Conservation (phyloP, 78 protist genomes). For the Dictyostelium intermedium region DNA sequence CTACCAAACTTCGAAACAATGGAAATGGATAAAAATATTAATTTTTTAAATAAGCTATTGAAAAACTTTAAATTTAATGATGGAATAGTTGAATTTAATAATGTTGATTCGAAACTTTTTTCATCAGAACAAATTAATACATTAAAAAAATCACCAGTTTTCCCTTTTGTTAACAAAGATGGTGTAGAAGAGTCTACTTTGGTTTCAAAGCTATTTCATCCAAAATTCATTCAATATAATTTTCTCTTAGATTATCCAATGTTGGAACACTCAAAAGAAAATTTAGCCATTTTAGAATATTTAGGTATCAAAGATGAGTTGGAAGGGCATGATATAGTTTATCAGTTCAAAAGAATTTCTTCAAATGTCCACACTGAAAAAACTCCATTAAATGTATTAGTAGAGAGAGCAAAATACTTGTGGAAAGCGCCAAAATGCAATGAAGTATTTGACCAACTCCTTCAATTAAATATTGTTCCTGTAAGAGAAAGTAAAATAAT, state of each 20-base stretch:
- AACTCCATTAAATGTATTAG: neutral
- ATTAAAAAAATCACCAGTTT: neutral
- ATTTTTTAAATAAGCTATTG: neutral
- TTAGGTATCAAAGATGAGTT: neutral
- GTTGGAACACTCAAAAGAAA: neutral
- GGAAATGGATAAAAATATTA: neutral
- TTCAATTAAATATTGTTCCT: neutral
- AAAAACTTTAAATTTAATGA: neutral
- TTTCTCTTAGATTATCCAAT: neutral
- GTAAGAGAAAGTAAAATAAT: neutral
- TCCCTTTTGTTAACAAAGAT: neutral
- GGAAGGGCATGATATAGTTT: neutral
- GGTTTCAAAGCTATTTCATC: neutral
- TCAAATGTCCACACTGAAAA: neutral
- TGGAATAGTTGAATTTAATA: neutral
- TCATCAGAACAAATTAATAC: neutral
- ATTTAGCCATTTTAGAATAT: neutral
- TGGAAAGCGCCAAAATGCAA: neutral
- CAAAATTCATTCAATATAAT: neutral
- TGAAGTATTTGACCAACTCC: neutral
- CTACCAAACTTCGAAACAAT: neutral
- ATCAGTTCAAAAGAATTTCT: neutral
- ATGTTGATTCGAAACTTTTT: neutral
- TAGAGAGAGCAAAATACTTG: neutral
- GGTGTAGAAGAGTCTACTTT: neutral